Percentiles rank a stretch among this genome's conserved stretches.
Evolutionary conservation across 2,329 filamentous ascomycete species (phyloP).

Genomic region (Talaromyces amestolkiae): DNA sequence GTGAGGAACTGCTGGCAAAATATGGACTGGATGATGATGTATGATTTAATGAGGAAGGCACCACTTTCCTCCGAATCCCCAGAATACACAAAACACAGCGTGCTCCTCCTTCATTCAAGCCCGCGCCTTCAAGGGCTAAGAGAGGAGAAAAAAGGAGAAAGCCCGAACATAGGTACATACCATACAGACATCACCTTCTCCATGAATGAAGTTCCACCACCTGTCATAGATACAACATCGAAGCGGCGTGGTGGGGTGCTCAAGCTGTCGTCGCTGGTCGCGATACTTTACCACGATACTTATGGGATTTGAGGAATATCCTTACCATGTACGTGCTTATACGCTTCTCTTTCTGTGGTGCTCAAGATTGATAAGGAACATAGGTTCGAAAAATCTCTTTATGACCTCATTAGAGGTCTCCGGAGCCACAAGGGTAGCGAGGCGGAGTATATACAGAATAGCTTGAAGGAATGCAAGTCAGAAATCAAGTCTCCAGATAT

Average conservation of each 20-base stretch:
- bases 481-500: constrained; percentile 93
- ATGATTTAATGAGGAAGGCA: neutral
- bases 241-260: constrained; percentile 9
- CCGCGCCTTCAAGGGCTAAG: neutral
- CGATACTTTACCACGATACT: neutral
- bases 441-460: constrained; percentile 90
- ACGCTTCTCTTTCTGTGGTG: too few relatives aligned
- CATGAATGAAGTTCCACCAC: neutral
- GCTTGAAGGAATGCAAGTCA: constrained; percentile 88
- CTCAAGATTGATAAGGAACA: neutral
- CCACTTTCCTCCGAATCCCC: neutral
- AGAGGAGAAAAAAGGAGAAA: too few relatives aligned
- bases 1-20: constrained; percentile 8
- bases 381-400: constrained; percentile 99
- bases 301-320: neutral
- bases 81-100: neutral
- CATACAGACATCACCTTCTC: neutral
- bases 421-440: constrained; percentile 94
- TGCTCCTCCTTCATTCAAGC: neutral
- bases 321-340: neutral
- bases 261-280: neutral
- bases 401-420: constrained; percentile 95
- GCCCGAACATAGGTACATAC: neutral
- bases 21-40: constrained; percentile 1
- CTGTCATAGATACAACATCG: neutral